These are phyloP conservation scores for Microcos paniculata DNA, from an alignment of 345 rosid genomes.

Conservation along the genomic window DNA sequence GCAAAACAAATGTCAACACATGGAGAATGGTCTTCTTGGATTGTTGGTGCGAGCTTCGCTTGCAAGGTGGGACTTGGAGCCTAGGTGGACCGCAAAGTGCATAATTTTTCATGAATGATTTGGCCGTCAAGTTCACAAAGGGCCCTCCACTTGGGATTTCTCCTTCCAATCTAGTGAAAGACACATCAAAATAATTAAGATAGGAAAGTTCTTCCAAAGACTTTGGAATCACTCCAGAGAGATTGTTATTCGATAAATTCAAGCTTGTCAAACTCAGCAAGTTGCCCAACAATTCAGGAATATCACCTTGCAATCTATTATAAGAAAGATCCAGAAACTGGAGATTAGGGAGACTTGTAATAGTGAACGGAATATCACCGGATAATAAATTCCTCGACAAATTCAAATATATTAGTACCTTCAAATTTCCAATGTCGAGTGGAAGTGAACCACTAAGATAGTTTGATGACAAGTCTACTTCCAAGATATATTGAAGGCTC, in stretches of 20 bases:
- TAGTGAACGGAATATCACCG: slow-evolving; percentile 12
- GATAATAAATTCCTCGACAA: slow-evolving; percentile 12
- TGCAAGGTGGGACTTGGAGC: slow-evolving; percentile 11
- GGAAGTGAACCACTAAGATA: neutral
- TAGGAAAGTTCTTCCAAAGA: slow-evolving; percentile 3
- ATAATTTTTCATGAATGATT: slow-evolving; percentile 18
- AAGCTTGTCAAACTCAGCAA: slow-evolving; percentile 5
- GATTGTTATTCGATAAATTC: slow-evolving; percentile 9
- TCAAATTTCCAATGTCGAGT: neutral
- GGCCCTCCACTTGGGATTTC: slow-evolving; percentile 24
- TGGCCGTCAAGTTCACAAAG: slow-evolving; percentile 10
- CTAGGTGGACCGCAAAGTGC: neutral
- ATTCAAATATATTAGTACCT: neutral
- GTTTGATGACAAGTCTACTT: neutral
- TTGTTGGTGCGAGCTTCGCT: neutral
- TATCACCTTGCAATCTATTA: slow-evolving; percentile 1
- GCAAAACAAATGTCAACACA: neutral
- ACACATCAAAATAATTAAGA: slow-evolving; percentile 14
- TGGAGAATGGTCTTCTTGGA: neutral
- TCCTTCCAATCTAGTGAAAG: slow-evolving; percentile 21
- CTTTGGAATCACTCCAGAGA: slow-evolving; percentile 21
- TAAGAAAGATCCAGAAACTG: neutral
- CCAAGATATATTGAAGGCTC: neutral
- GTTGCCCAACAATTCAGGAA: slow-evolving; percentile 20
- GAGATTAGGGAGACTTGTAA: neutral